Evolutionary conservation across 495 filamentous ascomycete genomes (phyloP).

Genomic region (Platismatia glauca): DNA sequence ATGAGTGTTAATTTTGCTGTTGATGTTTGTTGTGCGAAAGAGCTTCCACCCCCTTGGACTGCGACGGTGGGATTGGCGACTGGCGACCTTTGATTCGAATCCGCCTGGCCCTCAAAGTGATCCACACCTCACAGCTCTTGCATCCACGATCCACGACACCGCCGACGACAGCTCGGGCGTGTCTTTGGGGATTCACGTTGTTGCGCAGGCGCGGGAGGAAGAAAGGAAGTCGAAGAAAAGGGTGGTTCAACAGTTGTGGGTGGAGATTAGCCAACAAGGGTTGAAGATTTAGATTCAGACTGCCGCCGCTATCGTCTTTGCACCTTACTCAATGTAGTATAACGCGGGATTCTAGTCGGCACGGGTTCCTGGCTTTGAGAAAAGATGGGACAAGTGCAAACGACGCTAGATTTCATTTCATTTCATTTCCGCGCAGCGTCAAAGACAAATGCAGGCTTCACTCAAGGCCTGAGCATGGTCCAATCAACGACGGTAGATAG

Average conservation of each 20-base stretch:
- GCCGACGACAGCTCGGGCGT: conserved; percentile 16
- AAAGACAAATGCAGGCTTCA: background rate
- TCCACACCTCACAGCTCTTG: conserved; percentile 13
- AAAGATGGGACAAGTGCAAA: background rate
- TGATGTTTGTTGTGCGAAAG: conserved; percentile 8
- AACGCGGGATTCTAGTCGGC: background rate
- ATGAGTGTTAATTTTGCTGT: conserved; percentile 7
- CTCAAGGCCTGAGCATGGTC: background rate
- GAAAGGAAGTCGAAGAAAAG: conserved; percentile 8
- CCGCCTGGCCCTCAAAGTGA: background rate
- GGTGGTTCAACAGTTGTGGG: background rate
- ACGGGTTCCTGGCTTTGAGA: background rate
- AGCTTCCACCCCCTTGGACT: conserved; percentile 11
- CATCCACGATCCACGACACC: conserved; percentile 15
- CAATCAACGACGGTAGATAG: background rate
- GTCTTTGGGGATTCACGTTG: conserved; percentile 9
- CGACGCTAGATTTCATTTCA: background rate
- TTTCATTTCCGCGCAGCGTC: background rate
- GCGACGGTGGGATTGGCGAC: conserved; percentile 6
- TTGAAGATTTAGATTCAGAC: background rate
- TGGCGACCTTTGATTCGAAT: background rate
- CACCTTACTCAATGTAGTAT: background rate
- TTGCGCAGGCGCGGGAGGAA: conserved; percentile 8
- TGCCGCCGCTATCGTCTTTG: background rate
- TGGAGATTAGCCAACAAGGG: conserved; percentile 1